These are phyloP conservation scores for Nemania sp. DNA, from an alignment of 2,329 filamentous ascomycete species.

Conservation along the genomic window DNA sequence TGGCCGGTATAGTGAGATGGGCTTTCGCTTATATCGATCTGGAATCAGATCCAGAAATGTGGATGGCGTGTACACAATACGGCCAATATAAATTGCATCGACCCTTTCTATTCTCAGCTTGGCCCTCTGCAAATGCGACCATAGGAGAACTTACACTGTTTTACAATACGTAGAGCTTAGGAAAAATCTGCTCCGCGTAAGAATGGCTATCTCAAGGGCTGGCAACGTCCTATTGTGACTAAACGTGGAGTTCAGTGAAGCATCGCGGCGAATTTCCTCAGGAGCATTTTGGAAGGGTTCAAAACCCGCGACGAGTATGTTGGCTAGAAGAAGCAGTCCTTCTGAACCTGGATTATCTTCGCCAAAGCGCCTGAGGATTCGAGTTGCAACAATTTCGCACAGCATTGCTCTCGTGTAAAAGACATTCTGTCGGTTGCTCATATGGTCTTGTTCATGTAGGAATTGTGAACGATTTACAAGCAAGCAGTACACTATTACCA, in stretches of 20 bases:
- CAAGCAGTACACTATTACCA: conserved; percentile 70
- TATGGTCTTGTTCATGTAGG: conserved; percentile 73
- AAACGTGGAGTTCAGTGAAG: conserved; percentile 53
- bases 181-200: conserved; percentile 80
- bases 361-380: conserved; percentile 76
- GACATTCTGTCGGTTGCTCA: conserved; percentile 79
- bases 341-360: conserved; percentile 73
- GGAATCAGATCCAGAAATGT: conserved; percentile 82
- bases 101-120: conserved; percentile 49
- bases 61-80: conserved; percentile 80
- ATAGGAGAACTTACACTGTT: conserved; percentile 59
- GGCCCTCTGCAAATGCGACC: not conserved
- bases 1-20: conserved; percentile 80
- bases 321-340: conserved; percentile 73
- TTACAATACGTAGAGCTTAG: conserved; percentile 77
- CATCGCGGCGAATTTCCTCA: conserved; percentile 63
- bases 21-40: conserved; percentile 82
- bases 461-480: conserved; percentile 83
- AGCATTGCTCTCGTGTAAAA: conserved; percentile 76
- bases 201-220: conserved; percentile 79
- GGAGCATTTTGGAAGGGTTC: conserved; percentile 86
- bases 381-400: conserved; percentile 79
- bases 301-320: conserved; percentile 81
- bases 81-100: conserved; percentile 78
- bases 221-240: conserved; percentile 65